A percentile compares a stretch with the other conserved stretches of the same genome.
Conservation (phyloP, 768 basidiomycete genomes). For the Galerina marginata region DNA sequence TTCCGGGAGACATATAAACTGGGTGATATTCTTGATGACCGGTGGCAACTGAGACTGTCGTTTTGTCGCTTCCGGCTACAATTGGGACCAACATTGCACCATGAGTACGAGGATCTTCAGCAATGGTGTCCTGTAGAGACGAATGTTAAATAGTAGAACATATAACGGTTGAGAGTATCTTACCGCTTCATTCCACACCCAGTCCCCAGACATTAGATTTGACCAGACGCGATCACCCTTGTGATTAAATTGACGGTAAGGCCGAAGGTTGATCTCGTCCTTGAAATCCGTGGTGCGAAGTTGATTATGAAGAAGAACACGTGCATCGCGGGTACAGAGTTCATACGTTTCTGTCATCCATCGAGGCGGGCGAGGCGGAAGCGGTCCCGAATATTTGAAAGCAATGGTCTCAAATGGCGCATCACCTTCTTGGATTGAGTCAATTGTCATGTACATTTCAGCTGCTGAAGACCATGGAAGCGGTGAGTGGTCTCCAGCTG, state of each 20-base stretch:
- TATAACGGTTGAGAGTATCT: no score
- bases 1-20: conserved; percentile 36
- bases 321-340: conserved; percentile 24
- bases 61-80: conserved; percentile 45
- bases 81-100: conserved; percentile 38
- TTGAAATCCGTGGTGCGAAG: background rate
- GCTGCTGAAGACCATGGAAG: conserved; percentile 26
- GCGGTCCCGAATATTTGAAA: background rate
- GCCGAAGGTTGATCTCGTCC: conserved; percentile 6
- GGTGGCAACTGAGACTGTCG: conserved; percentile 45
- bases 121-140: conserved; percentile 29
- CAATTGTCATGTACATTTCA: conserved; percentile 32
- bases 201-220: conserved; percentile 43
- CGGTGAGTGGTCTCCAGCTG: background rate
- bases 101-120: conserved; percentile 22
- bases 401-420: background rate
- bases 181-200: conserved; percentile 41
- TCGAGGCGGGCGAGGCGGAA: background rate
- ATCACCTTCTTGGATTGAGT: conserved; percentile 26
- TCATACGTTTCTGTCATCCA: conserved; percentile 21
- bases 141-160: background rate
- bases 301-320: background rate
- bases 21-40: conserved; percentile 45
- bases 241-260: conserved; percentile 9
- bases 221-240: conserved; percentile 21